Evolutionary conservation across 2,329 filamentous ascomycete genomes (phyloP).

Genomic region (Clathrospora elynae): DNA sequence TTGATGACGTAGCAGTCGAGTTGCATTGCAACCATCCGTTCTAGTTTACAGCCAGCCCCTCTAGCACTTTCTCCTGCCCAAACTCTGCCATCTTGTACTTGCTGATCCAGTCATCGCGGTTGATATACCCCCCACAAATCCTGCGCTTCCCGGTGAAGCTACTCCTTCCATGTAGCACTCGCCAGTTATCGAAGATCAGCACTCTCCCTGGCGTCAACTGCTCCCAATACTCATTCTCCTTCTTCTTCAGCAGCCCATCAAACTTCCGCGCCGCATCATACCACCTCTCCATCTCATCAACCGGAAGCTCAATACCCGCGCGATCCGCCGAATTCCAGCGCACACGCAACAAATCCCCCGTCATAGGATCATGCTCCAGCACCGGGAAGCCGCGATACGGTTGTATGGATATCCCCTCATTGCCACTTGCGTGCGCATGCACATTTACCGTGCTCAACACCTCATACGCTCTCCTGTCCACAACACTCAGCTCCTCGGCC

Average conservation of each 20-base stretch:
- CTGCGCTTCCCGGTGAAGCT: slow-evolving; percentile 82
- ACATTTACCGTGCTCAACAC: slow-evolving; percentile 63
- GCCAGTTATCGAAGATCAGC: slow-evolving; percentile 96
- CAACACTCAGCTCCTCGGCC: slow-evolving; percentile 62
- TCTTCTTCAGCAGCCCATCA: slow-evolving; percentile 68
- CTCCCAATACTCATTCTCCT: slow-evolving; percentile 74
- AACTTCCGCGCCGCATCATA: slow-evolving; percentile 80
- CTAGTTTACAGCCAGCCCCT: slow-evolving; percentile 2
- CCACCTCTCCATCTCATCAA: slow-evolving; percentile 65
- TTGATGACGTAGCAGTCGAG: neutral
- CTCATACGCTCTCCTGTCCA: slow-evolving; percentile 63
- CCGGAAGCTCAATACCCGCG: slow-evolving; percentile 66
- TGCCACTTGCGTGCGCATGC: slow-evolving; percentile 84
- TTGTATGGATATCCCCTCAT: slow-evolving; percentile 78
- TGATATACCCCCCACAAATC: slow-evolving; percentile 81
- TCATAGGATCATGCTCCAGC: slow-evolving; percentile 62
- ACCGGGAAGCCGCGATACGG: slow-evolving; percentile 74
- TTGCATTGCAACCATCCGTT: neutral
- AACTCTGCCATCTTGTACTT: slow-evolving; percentile 25
- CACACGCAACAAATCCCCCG: slow-evolving; percentile 63
- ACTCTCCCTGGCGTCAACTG: slow-evolving; percentile 79
- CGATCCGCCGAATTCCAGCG: slow-evolving; percentile 95
- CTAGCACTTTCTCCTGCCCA: slow-evolving; percentile 14
- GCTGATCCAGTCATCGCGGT: slow-evolving; percentile 38
- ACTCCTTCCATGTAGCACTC: slow-evolving; percentile 84